Evolutionary conservation across 306 rosid genomes (phyloP), one percentile per base, ranked within the genome.

Genomic region (Cucumis hystrix): DNA sequence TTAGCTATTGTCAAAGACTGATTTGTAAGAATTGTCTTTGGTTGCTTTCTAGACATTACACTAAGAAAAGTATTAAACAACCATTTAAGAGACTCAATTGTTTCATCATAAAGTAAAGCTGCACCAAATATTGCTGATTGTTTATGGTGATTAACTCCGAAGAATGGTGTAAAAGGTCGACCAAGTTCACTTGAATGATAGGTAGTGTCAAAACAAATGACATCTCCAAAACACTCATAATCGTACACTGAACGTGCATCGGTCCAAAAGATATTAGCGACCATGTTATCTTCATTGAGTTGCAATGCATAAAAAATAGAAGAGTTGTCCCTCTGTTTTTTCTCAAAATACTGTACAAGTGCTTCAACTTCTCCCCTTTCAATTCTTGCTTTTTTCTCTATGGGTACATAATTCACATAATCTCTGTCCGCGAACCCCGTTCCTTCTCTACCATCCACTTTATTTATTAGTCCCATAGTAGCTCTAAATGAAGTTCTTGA

Each of bases 41-140:
- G 71, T 79, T 66, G 62, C 72, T 72, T 49, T 71, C 63, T n/a
- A 60, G 74, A 79, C 23, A 72, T 18, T 55, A 18, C 60, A 55
- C 60, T 1, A 51, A 51, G 18, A 51, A 51, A 51, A 51, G 56
- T 51, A 4, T 51, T 51, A 51, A 51, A 51, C 56, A 51, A 20
- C 78, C 78, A 79, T 51, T 17, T 60, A 72, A 60, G 59, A 17
- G 57, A 56, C 15, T 79, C 60, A 0, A 10, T 2, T 3, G 62
- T 60, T 47, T 79, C 78, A 71, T 79, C 82, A 45, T 72, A 72
- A 72, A 58, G 41, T 15, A 74, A 54, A 4, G 75, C 45, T 13
- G 63, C 75, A 47, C 65, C 72, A 74, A 63, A 79, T 8, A 61
- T 25, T 6, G 45, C 57, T 14, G 40, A 40, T 54, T 76, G 69